Base-by-base conservation (phyloP, 1,284 basidiomycete genomes). In the Rhizoctonia solani region DNA sequence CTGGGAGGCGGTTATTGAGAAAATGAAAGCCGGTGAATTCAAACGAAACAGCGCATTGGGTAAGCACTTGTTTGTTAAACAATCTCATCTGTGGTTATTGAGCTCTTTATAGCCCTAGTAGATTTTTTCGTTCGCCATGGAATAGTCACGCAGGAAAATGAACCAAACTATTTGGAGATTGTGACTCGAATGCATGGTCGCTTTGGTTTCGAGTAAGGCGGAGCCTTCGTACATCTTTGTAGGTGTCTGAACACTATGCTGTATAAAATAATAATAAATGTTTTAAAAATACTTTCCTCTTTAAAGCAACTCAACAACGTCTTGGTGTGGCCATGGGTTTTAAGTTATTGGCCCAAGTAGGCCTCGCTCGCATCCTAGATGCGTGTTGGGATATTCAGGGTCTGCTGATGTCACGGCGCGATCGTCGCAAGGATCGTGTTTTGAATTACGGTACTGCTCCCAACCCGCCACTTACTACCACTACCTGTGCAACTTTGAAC, bases 31-130 rank as follows among this genome's bases (percentile, higher is more conserved):
- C 14, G 87, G 87, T 0, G 74, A 85, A 27, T 97, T 96, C 80
- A 97, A 97, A 76, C 82, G 90, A 1, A 95, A 96, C 72, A 95
- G 92, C 72, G 89, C 87, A 1, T 73, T 90, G 25, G 88, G 89
- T 90, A 68, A 8, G 25, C 25, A n/a, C 19, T 19, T 16, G 8
- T n/a, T 1, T 27, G 25, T 19, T 44, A 29, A 3, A 8, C 42
- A 49, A 39, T 44, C 50, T 50, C 6, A 16, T 27, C 46, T 69
- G 9, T 54, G 39, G 14, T 29, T 50, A n/a, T 30, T 32, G 9
- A 41, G n/a, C n/a, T n/a, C n/a, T n/a, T 27, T 34, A 0, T 61
- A 89, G 93, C 92, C 11, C 77, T 96, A 47, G 79, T 96, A 44
- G 93, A 97, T 75, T 88, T 96, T 69, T 82, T 95, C 76, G 83